Evolutionary conservation across 495 filamentous ascomycete species (phyloP).

Genomic region (Ascobolus immersus): DNA sequence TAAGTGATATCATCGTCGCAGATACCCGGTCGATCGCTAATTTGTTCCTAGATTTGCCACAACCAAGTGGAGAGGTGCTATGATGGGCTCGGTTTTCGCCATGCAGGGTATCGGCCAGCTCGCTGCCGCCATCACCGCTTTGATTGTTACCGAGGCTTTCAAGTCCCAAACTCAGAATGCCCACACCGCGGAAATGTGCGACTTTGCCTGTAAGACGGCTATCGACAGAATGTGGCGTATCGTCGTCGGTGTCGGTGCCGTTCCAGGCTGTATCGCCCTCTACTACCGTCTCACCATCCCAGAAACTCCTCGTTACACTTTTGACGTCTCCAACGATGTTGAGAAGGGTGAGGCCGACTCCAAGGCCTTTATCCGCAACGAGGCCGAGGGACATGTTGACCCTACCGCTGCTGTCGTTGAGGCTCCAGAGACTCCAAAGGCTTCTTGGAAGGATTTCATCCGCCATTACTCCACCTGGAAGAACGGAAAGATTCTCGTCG

Average conservation of each 20-base stretch:
- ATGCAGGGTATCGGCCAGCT: constrained; percentile 68
- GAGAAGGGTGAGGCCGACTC: constrained; percentile 44
- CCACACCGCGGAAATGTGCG: constrained; percentile 25
- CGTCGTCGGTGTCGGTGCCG: constrained; percentile 51
- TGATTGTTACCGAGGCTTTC: constrained; percentile 47
- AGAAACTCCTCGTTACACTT: constrained; percentile 51
- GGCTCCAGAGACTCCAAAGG: constrained; percentile 32
- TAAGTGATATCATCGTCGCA: constrained; percentile 17
- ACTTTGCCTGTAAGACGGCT: constrained; percentile 34
- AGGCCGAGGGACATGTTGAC: constrained; percentile 30
- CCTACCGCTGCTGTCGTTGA: constrained; percentile 21
- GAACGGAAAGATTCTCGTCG: constrained; percentile 46
- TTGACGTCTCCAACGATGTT: constrained; percentile 50
- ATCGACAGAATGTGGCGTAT: constrained; percentile 68
- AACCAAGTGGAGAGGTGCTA: constrained; percentile 60
- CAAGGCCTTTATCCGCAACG: constrained; percentile 33
- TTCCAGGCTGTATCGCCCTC: constrained; percentile 50
- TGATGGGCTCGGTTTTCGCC: constrained; percentile 72
- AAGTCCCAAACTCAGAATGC: constrained; percentile 32
- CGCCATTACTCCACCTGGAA: constrained; percentile 42
- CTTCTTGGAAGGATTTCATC: constrained; percentile 38
- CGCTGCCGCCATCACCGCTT: constrained; percentile 39
- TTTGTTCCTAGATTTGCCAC: constrained; percentile 36
- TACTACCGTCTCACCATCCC: constrained; percentile 80
- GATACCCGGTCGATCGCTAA: not conserved